These are phyloP conservation scores for Saturnispora dispora DNA, from an alignment of 805 yeast species.

Conservation along the genomic window DNA sequence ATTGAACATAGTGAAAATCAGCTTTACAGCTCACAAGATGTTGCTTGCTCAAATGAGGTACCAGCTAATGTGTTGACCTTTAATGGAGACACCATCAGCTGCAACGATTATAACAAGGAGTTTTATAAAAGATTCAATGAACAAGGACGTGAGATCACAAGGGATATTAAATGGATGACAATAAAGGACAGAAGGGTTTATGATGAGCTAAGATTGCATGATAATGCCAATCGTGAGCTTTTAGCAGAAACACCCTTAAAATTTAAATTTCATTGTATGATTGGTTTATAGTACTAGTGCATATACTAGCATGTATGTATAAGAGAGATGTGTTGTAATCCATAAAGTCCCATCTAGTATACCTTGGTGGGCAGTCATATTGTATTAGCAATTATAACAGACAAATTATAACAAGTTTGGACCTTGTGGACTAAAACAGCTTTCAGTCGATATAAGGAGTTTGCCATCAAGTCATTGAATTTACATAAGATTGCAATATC, in stretches of 20 bases:
- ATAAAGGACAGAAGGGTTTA: constrained; percentile 21
- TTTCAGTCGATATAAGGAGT: no score
- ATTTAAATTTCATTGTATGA: constrained; percentile 22
- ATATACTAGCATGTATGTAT: no score
- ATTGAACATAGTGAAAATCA: constrained; percentile 24
- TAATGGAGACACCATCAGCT: not conserved
- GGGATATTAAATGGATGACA: constrained; percentile 25
- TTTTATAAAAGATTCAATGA: constrained; percentile 22
- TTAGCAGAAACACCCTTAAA: constrained; percentile 17
- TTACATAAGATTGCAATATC: no score
- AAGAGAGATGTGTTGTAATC: no score
- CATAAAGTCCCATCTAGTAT: no score
- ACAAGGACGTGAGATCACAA: constrained; percentile 19
- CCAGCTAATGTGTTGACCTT: not conserved
- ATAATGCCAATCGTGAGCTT: not conserved
- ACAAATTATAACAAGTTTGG: no score
- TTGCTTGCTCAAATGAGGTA: not conserved
- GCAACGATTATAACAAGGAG: constrained; percentile 18
- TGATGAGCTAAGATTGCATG: constrained; percentile 10
- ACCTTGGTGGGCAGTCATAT: no score
- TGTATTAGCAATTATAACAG: no score
- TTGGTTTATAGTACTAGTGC: not conserved
- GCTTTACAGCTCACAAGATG: not conserved
- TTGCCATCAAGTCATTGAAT: no score
- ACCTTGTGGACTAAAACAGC: no score